A percentile compares a stretch with the other conserved stretches of the same genome.
phyloP scores from a whole-genome alignment of 768 basidiomycete genomes.

The Termitomyces sp. region DNA sequence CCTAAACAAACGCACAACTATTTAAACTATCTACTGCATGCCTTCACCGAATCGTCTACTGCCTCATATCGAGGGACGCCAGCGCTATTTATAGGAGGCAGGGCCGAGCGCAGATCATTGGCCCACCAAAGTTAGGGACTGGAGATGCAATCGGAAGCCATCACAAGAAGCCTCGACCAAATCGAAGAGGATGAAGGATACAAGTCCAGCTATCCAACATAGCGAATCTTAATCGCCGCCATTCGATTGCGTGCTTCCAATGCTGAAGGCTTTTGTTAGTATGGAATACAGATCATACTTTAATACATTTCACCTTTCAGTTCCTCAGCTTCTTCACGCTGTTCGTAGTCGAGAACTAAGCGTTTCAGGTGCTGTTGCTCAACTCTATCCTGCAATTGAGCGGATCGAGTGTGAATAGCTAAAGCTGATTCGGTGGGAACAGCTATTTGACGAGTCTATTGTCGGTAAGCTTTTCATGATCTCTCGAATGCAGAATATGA shows the following conservation, averaged over 20 bases:
- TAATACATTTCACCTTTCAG: conserved; percentile 49
- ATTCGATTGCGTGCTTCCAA: conserved; percentile 64
- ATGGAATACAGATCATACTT: not conserved
- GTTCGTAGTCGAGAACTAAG: conserved; percentile 89
- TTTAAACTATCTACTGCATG: not conserved
- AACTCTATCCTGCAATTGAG: conserved; percentile 90
- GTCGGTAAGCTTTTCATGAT: conserved; percentile 7
- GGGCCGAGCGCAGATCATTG: not conserved
- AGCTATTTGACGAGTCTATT: conserved; percentile 78
- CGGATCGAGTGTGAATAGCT: conserved; percentile 85
- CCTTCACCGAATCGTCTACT: conserved; percentile 21
- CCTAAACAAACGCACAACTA: not conserved
- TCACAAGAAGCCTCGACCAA: not conserved
- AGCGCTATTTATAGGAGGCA: not conserved
- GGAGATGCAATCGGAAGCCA: not conserved
- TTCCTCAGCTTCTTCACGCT: conserved; percentile 83
- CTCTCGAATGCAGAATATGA: conserved; percentile 1
- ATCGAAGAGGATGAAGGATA: not conserved
- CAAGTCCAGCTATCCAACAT: conserved; percentile 44
- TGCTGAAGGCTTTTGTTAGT: conserved; percentile 30
- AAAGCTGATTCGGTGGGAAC: conserved; percentile 85
- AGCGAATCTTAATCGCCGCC: conserved; percentile 72
- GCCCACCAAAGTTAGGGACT: not conserved
- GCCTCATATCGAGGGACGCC: conserved; percentile 5
- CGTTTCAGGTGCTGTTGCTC: conserved; percentile 97